Evolutionary conservation across 164 flowering plant genomes (phyloP), one percentile per base, ranked within the genome.

Genomic region (Nymphaea thermarum): DNA sequence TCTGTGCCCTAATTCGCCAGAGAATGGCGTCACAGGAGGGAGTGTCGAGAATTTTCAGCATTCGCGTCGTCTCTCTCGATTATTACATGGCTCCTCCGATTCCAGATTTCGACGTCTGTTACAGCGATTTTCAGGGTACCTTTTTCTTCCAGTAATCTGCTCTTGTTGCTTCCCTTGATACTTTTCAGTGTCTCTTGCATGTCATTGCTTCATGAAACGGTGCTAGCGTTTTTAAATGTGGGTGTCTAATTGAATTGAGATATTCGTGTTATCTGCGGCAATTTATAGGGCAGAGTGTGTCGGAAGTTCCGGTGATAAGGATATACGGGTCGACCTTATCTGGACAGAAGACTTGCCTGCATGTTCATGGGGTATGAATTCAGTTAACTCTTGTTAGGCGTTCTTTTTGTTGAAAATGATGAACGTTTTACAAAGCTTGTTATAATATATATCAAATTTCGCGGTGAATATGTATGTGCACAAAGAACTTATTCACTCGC

Each of bases 301-400:
- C 81, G 42, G 93, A 91, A 73, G 90, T 89, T 68, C 95, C 93
- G 1, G 90, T 91, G 7, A 84, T 91, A 64, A 82, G 97, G 76
- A 71, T 89, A 36, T 91, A 80, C 69, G 97, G 97, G 1, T 79
- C 97, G 1, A 89, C 95, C 4, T 87, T 90, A 11, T 84, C 86
- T 66, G 95, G 90, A 62, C 96, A 91, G 77, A 89, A 89, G 76
- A 79, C 97, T 71, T 91, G 95, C 75, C 75, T 91, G 81, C 97
- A 91, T 60, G 64, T 91, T 69, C 97, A 91, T 71, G 63, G 77
- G 73, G 97, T 90, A 81, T 25, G 36, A 25, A 25, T 25, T 25
- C 36, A 25, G 36, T 25, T 25, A 25, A 25, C 36, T 0, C 36
- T 25, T 25, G 36, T 25, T 1, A 25, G 0, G 36, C 36, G 1